Evolutionary conservation across 2,329 filamentous ascomycete species (phyloP).

Genomic region (Talaromyces funiculosus): DNA sequence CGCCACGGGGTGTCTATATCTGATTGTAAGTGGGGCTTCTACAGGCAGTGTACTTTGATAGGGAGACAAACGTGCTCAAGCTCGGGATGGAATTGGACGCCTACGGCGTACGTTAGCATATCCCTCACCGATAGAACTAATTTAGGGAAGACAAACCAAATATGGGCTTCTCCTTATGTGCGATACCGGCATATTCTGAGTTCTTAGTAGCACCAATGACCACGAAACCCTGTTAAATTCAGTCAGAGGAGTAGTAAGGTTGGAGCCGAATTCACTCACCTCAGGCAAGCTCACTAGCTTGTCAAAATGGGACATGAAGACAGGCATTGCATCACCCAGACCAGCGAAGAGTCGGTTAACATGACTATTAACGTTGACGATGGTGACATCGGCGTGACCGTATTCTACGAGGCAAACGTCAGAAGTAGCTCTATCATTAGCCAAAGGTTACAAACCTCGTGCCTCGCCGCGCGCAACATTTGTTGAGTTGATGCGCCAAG

Average conservation of each 20-base stretch:
- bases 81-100: slow-evolving; percentile 49
- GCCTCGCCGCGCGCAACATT: slow-evolving; percentile 64
- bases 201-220: slow-evolving; percentile 71
- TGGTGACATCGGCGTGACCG: slow-evolving; percentile 58
- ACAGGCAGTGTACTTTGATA: too few relatives aligned
- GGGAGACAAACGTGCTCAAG: slow-evolving; percentile 51
- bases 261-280: neutral
- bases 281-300: slow-evolving; percentile 44
- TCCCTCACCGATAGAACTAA: neutral
- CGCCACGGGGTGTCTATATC: slow-evolving; percentile 58
- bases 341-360: slow-evolving; percentile 14
- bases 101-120: neutral
- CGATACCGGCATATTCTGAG: slow-evolving; percentile 68
- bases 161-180: slow-evolving; percentile 55
- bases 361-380: slow-evolving; percentile 1
- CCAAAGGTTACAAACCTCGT: slow-evolving; percentile 41
- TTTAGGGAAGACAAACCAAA: slow-evolving; percentile 78
- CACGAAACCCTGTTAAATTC: slow-evolving; percentile 66
- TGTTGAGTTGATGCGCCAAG: slow-evolving; percentile 59
- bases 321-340: neutral
- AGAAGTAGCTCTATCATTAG: neutral
- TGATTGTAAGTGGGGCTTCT: neutral
- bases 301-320: slow-evolving; percentile 45
- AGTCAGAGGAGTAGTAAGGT: slow-evolving; percentile 31
- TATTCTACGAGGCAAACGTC: slow-evolving; percentile 41